Evolutionary conservation across 345 rosid genomes (phyloP).

Genomic region (Garcia nutans): DNA sequence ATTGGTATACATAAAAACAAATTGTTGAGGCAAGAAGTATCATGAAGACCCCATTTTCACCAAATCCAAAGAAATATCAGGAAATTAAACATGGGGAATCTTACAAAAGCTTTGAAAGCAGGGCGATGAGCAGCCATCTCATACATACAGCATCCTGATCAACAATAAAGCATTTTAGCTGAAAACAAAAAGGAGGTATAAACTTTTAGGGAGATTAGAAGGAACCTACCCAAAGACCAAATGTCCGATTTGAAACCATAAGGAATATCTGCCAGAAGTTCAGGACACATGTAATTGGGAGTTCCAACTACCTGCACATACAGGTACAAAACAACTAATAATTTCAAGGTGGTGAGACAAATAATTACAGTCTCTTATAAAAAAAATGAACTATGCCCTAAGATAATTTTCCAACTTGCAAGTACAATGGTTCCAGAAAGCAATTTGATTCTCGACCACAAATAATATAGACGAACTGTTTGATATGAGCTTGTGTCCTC

Average conservation of each 20-base stretch:
- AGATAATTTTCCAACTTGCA: background rate
- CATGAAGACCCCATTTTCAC: slow-evolving; percentile 2
- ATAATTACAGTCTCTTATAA: background rate
- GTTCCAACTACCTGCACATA: slow-evolving; percentile 92
- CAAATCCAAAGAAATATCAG: slow-evolving; percentile 1
- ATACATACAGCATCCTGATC: slow-evolving; percentile 92
- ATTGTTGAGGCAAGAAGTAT: slow-evolving; percentile 5
- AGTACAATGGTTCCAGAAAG: background rate
- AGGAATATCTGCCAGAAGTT: slow-evolving; percentile 94
- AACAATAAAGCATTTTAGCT: slow-evolving; percentile 34
- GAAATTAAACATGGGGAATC: slow-evolving; percentile 30
- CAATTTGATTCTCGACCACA: slow-evolving; percentile 10
- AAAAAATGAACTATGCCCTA: background rate
- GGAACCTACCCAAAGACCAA: slow-evolving; percentile 86
- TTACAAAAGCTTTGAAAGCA: slow-evolving; percentile 98
- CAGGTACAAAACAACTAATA: slow-evolving; percentile 8
- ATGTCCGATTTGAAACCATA: slow-evolving; percentile 98
- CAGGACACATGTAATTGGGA: slow-evolving; percentile 99
- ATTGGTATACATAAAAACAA: background rate
- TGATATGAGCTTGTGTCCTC: too few relatives aligned
- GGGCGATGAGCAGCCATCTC: slow-evolving; percentile 99
- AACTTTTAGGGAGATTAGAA: background rate
- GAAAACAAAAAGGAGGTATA: slow-evolving; percentile 4
- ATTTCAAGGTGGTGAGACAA: slow-evolving; percentile 21
- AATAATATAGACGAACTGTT: background rate